These are phyloP conservation scores for Candida piceae DNA, from an alignment of 805 yeast genomes.

Conservation along the genomic window DNA sequence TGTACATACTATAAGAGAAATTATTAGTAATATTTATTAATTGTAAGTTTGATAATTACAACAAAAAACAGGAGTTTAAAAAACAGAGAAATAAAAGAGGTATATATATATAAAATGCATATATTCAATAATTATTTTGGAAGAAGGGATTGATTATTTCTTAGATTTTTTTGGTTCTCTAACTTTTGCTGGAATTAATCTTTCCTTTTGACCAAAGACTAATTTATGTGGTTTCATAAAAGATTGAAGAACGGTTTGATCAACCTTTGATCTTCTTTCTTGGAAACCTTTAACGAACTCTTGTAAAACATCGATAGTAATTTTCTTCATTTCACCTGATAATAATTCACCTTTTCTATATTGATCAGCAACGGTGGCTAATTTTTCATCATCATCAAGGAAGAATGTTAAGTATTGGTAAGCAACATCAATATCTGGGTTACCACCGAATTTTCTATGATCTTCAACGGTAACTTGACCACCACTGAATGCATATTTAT, in stretches of 20 bases:
- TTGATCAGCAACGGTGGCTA: conserved; percentile 53
- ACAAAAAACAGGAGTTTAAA: too few relatives aligned
- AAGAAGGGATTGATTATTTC: background rate
- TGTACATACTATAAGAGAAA: too few relatives aligned
- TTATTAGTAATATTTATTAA: too few relatives aligned
- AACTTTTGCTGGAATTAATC: conserved; percentile 66
- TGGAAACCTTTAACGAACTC: conserved; percentile 80
- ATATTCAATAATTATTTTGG: background rate
- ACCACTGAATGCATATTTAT: conserved; percentile 95
- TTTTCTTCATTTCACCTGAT: conserved; percentile 90
- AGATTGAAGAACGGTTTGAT: conserved; percentile 52
- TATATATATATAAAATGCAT: too few relatives aligned
- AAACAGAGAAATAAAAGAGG: too few relatives aligned
- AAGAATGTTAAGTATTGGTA: conserved; percentile 90
- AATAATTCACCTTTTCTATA: conserved; percentile 79
- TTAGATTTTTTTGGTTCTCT: conserved; percentile 45
- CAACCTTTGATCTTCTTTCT: conserved; percentile 62
- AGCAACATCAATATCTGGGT: conserved; percentile 94
- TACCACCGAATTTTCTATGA: conserved; percentile 85
- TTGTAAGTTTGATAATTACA: too few relatives aligned
- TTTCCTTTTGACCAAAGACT: conserved; percentile 66
- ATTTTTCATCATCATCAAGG: conserved; percentile 78
- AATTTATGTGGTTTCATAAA: conserved; percentile 86
- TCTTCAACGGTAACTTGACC: conserved; percentile 86
- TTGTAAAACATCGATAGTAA: conserved; percentile 76